Evolutionary conservation across 768 basidiomycete species (phyloP).

Genomic region (Calocera viscosa): DNA sequence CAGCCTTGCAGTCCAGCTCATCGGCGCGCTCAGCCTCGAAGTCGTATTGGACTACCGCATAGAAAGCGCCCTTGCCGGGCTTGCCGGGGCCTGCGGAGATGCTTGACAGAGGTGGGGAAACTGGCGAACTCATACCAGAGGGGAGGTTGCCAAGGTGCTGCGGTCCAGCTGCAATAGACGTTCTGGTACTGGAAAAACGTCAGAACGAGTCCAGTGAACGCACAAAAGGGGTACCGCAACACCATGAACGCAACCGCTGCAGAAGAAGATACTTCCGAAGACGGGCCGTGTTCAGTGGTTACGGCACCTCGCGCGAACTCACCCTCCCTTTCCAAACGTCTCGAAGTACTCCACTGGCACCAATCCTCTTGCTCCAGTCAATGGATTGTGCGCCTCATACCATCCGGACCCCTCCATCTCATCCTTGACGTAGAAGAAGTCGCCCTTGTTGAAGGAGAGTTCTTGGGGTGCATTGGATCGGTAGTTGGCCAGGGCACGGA

Average conservation of each 20-base stretch:
- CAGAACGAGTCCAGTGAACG: slow-evolving; percentile 1
- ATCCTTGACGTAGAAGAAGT: slow-evolving; percentile 91
- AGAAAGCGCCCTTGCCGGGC: slow-evolving; percentile 54
- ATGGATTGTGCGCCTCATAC: slow-evolving; percentile 93
- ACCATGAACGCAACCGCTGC: neutral
- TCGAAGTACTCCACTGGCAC: slow-evolving; percentile 84
- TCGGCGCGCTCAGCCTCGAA: slow-evolving; percentile 92
- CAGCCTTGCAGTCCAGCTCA: slow-evolving; percentile 87
- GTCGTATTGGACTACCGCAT: slow-evolving; percentile 91
- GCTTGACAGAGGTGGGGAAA: slow-evolving; percentile 9
- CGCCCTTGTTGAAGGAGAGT: slow-evolving; percentile 81
- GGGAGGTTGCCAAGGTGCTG: neutral
- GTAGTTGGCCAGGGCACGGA: slow-evolving; percentile 63
- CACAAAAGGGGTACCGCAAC: neutral
- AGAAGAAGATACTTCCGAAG: neutral
- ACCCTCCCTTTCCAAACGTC: slow-evolving; percentile 75
- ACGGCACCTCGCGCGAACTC: slow-evolving; percentile 25
- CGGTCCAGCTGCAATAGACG: slow-evolving; percentile 5
- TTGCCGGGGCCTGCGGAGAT: slow-evolving; percentile 17
- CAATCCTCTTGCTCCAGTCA: slow-evolving; percentile 78
- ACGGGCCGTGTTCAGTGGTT: neutral
- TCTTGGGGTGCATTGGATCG: slow-evolving; percentile 65
- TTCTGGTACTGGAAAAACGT: slow-evolving; percentile 9
- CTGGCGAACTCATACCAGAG: neutral
- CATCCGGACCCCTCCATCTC: slow-evolving; percentile 49